Conservation (phyloP, 2,329 filamentous ascomycete species). For the Microsporum audouinii region DNA sequence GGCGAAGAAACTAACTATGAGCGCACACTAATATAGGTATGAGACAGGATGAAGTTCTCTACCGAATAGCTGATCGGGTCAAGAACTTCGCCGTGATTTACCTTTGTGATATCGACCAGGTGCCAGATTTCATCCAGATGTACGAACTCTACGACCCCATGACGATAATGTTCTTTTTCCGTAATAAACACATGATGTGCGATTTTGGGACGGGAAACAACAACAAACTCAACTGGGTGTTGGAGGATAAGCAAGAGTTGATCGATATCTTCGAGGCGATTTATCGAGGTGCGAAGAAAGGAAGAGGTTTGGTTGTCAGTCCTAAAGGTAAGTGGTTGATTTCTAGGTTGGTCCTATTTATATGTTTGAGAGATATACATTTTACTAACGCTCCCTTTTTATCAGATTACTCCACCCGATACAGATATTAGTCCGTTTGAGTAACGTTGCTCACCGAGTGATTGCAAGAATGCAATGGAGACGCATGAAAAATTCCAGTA, state of each 20-base stretch:
- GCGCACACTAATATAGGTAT: slow-evolving; percentile 40
- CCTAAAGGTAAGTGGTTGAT: slow-evolving; percentile 57
- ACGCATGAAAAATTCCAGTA: background rate
- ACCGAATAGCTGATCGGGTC: slow-evolving; percentile 83
- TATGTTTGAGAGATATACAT: background rate
- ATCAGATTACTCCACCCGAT: slow-evolving; percentile 53
- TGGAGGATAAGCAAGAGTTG: slow-evolving; percentile 95
- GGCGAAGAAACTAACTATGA: background rate
- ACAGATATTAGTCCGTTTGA: slow-evolving; percentile 46
- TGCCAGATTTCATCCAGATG: slow-evolving; percentile 92
- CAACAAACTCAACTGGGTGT: slow-evolving; percentile 93
- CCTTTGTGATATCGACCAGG: slow-evolving; percentile 76
- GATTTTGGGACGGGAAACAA: slow-evolving; percentile 98
- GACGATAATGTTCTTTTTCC: slow-evolving; percentile 95
- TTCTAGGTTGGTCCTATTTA: slow-evolving; percentile 1
- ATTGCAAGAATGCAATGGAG: background rate
- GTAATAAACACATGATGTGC: slow-evolving; percentile 92
- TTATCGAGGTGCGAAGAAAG: slow-evolving; percentile 97
- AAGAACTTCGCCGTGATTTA: slow-evolving; percentile 68
- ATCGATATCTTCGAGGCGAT: slow-evolving; percentile 98
- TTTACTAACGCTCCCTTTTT: background rate
- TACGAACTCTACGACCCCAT: slow-evolving; percentile 84
- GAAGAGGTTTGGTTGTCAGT: slow-evolving; percentile 86
- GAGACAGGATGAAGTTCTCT: slow-evolving; percentile 84
- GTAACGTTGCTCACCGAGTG: background rate